Base-by-base conservation (phyloP, 2,329 filamentous ascomycete species). In the Lachnellula subtilissima region DNA sequence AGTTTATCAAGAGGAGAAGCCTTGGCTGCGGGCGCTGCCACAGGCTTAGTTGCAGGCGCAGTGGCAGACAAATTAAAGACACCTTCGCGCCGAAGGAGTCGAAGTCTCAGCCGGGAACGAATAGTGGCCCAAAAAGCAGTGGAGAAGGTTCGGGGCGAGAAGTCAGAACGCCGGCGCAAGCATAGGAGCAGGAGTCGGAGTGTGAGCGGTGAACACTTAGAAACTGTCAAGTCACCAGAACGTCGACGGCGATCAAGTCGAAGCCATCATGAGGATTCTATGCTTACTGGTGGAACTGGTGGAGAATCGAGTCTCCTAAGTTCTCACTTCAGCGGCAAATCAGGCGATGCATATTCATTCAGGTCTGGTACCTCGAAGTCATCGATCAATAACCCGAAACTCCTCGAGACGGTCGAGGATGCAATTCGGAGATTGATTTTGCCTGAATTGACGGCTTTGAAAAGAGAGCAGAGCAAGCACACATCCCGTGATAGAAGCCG, bases 401-500 rank as follows among this genome's bases (percentile, higher is more conserved):
- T 89, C 4, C 76, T 89, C 9, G 84, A 87, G 60, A 87, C 86
- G 1, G 87, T 90, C 0, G 87, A 89, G 71, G 86, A 89, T 73
- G 86, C 86, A 17, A 89, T 90, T 67, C 83, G 85, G 65, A 78
- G 86, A 53, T 74, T 89, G 57, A 89, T 89, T 53, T 72, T 99
- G 2, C 94, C 94, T 0, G 93, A 99, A 72, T 78, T 99, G 46
- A 93, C 91, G 65, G 90, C 91, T 9, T 77, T 99, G 53, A 97
- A 96, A 72, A 85, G 92, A 65, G 91, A 96, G 68, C 89, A 93
- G 70, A 92, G 89, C 71, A 87, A 87, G 61, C 84, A 87, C 60
- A 81, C 87, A 61, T 87, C 84, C 65, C 83, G 83, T 11, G 83
- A 83, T 54, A 86, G 85, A 56, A 47, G 79, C 73, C 47, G 86